Evolutionary conservation across 371 early-diverging fungal species (phyloP), one percentile per base, ranked within the genome.

Genomic region (Zychaea mexicana): DNA sequence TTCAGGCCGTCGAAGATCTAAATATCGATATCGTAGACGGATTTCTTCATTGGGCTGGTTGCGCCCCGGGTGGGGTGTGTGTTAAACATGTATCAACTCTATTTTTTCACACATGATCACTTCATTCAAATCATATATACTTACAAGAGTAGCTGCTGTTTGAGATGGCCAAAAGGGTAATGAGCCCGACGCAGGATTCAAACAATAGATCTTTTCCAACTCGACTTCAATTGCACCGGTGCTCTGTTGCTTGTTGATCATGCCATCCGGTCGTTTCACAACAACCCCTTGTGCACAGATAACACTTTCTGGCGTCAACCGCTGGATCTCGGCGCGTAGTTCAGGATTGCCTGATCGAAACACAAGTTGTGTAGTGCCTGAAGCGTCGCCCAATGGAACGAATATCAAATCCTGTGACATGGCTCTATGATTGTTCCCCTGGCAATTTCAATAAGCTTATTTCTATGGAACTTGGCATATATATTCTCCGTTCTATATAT

Each of bases 21-120:
- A 65, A 60, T 91, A 90, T 17, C 97, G 84, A 67, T 94, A 81
- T 42, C 87, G 87, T 8, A 95, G 74, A 27, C 96, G 84, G 0
- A 86, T 74, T 61, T 94, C 95, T 70, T 96, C 95, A 66, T 85
- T 88, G 12, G 93, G 92, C 88, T 90, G 82, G n/a, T n/a, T n/a
- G n/a, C n/a, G n/a, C n/a, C n/a, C n/a, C n/a, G n/a, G n/a, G n/a
- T n/a, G n/a, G n/a, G n/a, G n/a, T n/a, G n/a, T n/a, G n/a, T n/a
- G n/a, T n/a, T n/a, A n/a, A n/a, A n/a, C n/a, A 4, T 52, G n/a
- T 26, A 30, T 32, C 47, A 47, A 26, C 53, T 28, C 55, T 24
- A 24, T 49, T 57, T n/a, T n/a, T n/a, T n/a, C n/a, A n/a, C n/a
- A n/a, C n/a, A n/a, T n/a, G n/a, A n/a, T n/a, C n/a, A n/a, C n/a